A percentile compares a stretch with the other conserved stretches of the same genome.
Conservation (phyloP, 225 moss, liverwort and hornwort species). For the Antitrichia curtipendula region DNA sequence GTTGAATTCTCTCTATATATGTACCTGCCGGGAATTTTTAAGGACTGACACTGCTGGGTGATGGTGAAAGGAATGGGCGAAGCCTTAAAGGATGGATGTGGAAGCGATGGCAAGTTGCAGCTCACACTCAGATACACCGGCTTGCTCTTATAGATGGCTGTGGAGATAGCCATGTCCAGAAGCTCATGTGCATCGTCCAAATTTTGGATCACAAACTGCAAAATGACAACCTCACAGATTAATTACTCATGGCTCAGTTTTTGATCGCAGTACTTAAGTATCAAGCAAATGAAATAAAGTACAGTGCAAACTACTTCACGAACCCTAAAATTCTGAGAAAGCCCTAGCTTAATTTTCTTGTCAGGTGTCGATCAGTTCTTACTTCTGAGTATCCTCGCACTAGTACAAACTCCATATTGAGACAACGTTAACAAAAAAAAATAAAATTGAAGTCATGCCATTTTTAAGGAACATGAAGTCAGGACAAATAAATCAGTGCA, state of each 20-base stretch:
- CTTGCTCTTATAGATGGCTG: conserved; percentile 58
- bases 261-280: background rate
- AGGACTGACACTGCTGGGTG: background rate
- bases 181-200: conserved; percentile 63
- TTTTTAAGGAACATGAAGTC: background rate
- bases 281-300: background rate
- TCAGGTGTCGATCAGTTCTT: background rate
- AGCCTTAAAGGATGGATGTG: conserved; percentile 49
- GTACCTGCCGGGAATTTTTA: background rate
- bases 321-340: background rate
- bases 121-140: conserved; percentile 83
- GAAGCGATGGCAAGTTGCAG: conserved; percentile 66
- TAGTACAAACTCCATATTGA: background rate
- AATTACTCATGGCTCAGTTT: background rate
- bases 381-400: background rate
- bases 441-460: background rate
- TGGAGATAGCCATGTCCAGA: conserved; percentile 57
- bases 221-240: background rate
- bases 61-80: background rate
- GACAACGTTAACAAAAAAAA: no score
- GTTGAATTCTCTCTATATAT: background rate
- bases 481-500: background rate
- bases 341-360: background rate
- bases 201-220: background rate
- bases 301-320: background rate